Evolutionary conservation across 192 early-diverging fungal species (phyloP), one percentile per base, ranked within the genome.

Genomic region (Rhizophagus sp.): DNA sequence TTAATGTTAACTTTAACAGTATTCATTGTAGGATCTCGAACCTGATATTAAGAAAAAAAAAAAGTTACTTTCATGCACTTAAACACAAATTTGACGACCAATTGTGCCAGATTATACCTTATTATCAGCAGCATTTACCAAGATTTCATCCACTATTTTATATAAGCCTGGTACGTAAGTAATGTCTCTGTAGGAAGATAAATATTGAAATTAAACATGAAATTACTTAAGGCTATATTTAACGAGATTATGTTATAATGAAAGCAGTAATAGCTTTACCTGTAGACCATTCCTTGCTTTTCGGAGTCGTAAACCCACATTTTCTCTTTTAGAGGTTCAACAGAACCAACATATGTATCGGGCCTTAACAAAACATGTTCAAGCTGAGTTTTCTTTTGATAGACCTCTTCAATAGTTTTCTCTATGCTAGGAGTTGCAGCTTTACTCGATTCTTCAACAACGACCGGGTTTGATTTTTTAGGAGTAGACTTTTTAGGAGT

Each of bases 121-220:
- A 87, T 97, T 96, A 81, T 98, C 96, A 63, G 94, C 95, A 62
- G 95, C 96, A 83, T 98, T 99, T 25, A 99, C 97, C 15, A 99
- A 87, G 78, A 99, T 98, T 84, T 99, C 98, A 82, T 99, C 98
- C 52, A 98, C 94, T 79, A 99, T 99, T 84, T 99, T 99, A 86
- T 97, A 98, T 24, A 99, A 81, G 66, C 97, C 98, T 49, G 94
- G 94, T 4, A 95, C 95, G 85, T 91, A 94, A 2, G 79, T 91
- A 39, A 96, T 90, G 13, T 89, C 83, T 66, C 92, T 89, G 70
- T 90, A 87, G 10, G 81, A 80, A 52, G 50, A 52, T 17, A 52
- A 19, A 52, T 52, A 52, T n/a, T 4, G 17, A 17, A 36, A 19
- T 4, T 52, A 15, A 4, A 30, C 30, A 30, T 30, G 5, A 1